Evolutionary conservation across 1,284 basidiomycete genomes (phyloP), one percentile per base, ranked within the genome.

Genomic region (Heterobasidion parviporum): DNA sequence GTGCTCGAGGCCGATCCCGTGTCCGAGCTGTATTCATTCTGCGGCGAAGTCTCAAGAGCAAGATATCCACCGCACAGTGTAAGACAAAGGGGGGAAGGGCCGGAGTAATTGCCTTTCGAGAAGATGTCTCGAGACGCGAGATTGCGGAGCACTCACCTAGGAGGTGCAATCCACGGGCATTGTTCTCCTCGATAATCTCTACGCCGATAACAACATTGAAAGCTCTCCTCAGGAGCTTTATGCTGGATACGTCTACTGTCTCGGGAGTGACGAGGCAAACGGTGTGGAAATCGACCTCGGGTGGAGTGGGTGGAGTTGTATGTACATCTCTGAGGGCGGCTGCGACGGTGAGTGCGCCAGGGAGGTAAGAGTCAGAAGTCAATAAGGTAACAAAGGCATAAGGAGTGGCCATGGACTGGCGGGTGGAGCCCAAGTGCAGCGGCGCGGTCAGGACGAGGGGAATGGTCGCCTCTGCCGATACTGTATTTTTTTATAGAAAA

Each of bases 221-320:
- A 2, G 85, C 85, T 63, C 81, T 80, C 61, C 94, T 80, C 55
- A 98, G 79, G 45, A 84, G 79, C 66, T 87, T 92, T 62, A 96
- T 87, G 49, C 91, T 82, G 51, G 82, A 78, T n/a, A 95, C 89
- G 67, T 92, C 86, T 63, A 98, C 85, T 0, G 91, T 89, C 67
- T 95, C 92, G 53, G 96, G 94, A 6, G 95, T 96, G 60, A 96
- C 92, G 50, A 99, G 76, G 70, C 93, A 97, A 60, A 94, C 85
- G n/a, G 89, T 89, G 64, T 94, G 81, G 66, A 92, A 95, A 51
- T 78, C 71, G 59, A 85, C 74, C 61, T 88, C 78, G 47, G 83
- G 82, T 32, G 72, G 69, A 49, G 67, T 64, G n/a, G 78, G 67
- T 33, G 82, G 79, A 52, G 66, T 65, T 26, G 81, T 79, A 66